phyloP scores from a whole-genome alignment of 2,329 filamentous ascomycete genomes.

The Raffaelea albimanens region DNA sequence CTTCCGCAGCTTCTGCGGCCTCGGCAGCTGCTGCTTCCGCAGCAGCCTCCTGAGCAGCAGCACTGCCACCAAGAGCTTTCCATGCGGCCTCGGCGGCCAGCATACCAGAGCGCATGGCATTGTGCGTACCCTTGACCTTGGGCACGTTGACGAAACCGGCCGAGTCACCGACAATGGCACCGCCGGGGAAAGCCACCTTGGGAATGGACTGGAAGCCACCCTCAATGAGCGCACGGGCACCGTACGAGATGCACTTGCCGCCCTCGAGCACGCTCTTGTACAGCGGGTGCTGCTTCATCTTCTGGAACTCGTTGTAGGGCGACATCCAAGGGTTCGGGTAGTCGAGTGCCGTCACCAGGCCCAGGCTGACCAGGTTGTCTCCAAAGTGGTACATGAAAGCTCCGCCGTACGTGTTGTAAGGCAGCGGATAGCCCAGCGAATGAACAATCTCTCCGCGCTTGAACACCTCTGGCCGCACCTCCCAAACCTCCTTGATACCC shows the following conservation, averaged over 20 bases:
- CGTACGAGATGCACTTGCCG: conserved; percentile 96
- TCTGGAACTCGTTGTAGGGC: conserved; percentile 94
- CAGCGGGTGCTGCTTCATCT: conserved; percentile 94
- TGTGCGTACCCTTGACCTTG: conserved; percentile 97
- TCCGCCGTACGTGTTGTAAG: conserved; percentile 84
- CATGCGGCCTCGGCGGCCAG: conserved; percentile 87
- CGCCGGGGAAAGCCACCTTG: conserved; percentile 92
- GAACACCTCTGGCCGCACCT: conserved; percentile 88
- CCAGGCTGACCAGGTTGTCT: conserved; percentile 88
- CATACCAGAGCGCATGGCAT: conserved; percentile 96
- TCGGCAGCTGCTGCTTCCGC: background rate
- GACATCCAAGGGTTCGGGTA: conserved; percentile 96
- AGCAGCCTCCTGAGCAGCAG: background rate
- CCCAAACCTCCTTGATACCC: conserved; percentile 96
- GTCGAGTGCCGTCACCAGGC: conserved; percentile 86
- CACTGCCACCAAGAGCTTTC: conserved; percentile 52
- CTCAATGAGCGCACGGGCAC: conserved; percentile 81
- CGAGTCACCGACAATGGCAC: conserved; percentile 89
- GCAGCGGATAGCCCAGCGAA: conserved; percentile 85
- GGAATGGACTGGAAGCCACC: conserved; percentile 97
- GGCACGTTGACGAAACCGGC: conserved; percentile 96
- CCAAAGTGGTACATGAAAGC: conserved; percentile 99
- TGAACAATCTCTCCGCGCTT: conserved; percentile 76
- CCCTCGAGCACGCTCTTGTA: conserved; percentile 83
- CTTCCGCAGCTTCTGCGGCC: background rate